Evolutionary conservation across 345 rosid genomes (phyloP), one percentile per base, ranked within the genome.

Genomic region (Trapa incisa): DNA sequence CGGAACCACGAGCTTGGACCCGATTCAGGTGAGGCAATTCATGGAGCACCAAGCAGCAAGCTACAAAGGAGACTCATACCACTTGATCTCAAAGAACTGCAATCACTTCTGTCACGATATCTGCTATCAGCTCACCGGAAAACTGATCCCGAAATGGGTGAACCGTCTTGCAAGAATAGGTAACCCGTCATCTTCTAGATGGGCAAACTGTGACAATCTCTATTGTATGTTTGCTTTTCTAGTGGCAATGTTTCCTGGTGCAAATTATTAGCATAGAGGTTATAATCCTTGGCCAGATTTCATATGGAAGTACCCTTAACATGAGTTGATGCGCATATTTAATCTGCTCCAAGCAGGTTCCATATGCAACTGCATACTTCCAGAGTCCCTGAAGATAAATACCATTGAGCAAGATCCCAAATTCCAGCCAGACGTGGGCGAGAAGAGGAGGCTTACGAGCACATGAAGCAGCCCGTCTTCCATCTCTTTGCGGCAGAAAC

Each of bases 131-230:
- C 83, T 89, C 66, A 91, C 97, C 0, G 92, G 96, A 6, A 91
- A 89, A 52, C 71, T 68, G 47, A 86, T 87, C 70, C 97, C 99
- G 0, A 89, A 87, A 77, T 94, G 97, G 99, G 95, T 91, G 68
- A 94, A 94, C 66, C 88, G 99, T 9, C 89, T 94, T 38, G 97
- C 97, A 1, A 77, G 69, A 75, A 87, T 94, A 82, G 96, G 98
- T 93, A 43, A 64, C 42, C n/a, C 1, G 4, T 61, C 33, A n/a
- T 12, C 60, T 6, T 54, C 29, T 2, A 45, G 48, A 45, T 45
- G 48, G 48, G 22, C n/a, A 14, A 14, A 13, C 4, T 50, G 54
- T 0, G 14, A 41, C 6, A 41, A 41, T 41, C 43, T 41, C 43
- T 8, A 8, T 41, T 41, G 43, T 41, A 41, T 41, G 43, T 41